Evolutionary conservation across 495 filamentous ascomycete genomes (phyloP), one percentile per base, ranked within the genome.

Genomic region (Darksidea phi): DNA sequence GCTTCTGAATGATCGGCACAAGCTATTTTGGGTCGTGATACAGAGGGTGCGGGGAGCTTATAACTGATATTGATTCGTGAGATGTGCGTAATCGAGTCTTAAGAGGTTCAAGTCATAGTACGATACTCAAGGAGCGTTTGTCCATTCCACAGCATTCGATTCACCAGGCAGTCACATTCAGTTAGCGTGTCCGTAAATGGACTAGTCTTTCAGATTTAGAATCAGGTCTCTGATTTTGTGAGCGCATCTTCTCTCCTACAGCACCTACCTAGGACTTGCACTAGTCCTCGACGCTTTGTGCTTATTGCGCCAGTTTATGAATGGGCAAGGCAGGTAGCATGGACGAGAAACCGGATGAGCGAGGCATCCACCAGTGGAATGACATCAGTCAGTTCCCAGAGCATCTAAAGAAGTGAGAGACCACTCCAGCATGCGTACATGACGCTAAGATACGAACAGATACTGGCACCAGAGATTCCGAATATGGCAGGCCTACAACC

Each of bases 391-490:
- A 32, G 13, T 64, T 70, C 57, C 61, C 61, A 2, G 85, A 83
- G 83, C 86, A 90, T 67, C 83, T 90, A 41, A 86, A 89, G 70
- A 91, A 90, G 88, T 90, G 66, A 43, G 24, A 59, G 72, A 56
- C 75, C 63, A 15, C 38, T 38, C 17, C 43, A 17, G 18, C 24
- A 18, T 24, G 24, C 18, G 13, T 6, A n/a, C n/a, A 10, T 17
- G 54, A 41, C 48, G 17, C 48, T 67, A 34, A 54, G 48, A 26
- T 8, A 15, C 20, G 21, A 18, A 8, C 57, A 94, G 90, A 72
- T 98, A 97, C 75, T 98, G 86, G 82, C 76, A 83, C 20, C 95
- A 97, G 71, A 84, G 94, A 21, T 82, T 91, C 70, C 84, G 82
- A 47, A 86, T 97, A 52, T 97, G 95, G 74, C 83, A 86, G 32